phyloP scores from a whole-genome alignment of 192 early-diverging fungal genomes.

The Lobosporangium transversale region DNA sequence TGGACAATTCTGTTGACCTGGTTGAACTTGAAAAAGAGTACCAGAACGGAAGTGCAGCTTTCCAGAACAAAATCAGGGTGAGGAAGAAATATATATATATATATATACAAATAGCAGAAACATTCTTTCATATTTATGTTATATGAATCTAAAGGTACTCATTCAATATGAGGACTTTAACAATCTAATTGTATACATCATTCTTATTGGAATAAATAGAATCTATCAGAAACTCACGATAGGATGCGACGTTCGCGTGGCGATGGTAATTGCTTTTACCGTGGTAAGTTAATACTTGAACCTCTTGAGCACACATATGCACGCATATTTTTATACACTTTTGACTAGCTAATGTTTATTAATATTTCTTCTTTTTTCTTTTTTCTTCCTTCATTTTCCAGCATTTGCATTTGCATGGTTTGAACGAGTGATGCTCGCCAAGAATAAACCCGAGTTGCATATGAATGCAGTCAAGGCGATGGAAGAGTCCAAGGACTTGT shows the following conservation, averaged over 20 bases:
- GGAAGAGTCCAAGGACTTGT: conserved; percentile 51
- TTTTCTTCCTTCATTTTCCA: conserved; percentile 12
- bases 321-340: neutral
- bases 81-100: no score
- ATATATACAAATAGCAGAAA: no score
- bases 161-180: no score
- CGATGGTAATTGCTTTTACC: conserved; percentile 75
- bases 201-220: no score
- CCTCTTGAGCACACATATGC: neutral
- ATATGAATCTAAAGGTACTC: no score
- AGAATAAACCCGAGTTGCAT: conserved; percentile 23
- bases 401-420: conserved; percentile 74
- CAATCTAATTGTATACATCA: no score
- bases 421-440: conserved; percentile 57
- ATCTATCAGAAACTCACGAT: conserved; percentile 54
- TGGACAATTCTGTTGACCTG: conserved; percentile 60
- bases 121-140: no score
- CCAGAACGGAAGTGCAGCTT: conserved; percentile 59
- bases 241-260: conserved; percentile 66
- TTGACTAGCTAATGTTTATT: neutral
- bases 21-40: conserved; percentile 60
- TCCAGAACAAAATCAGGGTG: conserved; percentile 64
- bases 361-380: neutral
- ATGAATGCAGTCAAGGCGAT: conserved; percentile 42
- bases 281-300: conserved; percentile 51